Evolutionary conservation across 345 rosid genomes (phyloP).

Genomic region (Eucalyptus erythrocorys): DNA sequence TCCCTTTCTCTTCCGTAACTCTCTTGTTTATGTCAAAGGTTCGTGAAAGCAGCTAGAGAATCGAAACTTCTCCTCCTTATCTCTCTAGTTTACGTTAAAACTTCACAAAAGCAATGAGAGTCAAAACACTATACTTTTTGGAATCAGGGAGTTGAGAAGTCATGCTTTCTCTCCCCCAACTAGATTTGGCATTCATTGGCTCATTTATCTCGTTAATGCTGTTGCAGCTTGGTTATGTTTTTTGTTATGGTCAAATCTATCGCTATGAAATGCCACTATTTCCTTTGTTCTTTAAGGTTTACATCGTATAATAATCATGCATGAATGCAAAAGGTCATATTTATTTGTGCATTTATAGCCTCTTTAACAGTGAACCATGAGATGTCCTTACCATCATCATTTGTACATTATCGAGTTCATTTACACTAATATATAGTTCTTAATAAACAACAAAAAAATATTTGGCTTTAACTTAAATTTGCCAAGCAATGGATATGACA

Average conservation of each 20-base stretch:
- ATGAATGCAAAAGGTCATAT: not conserved
- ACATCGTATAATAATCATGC: not conserved
- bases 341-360: not conserved
- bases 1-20: not conserved
- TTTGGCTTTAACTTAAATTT: not conserved
- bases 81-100: not conserved
- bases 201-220: not conserved
- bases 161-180: not conserved
- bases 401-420: not conserved
- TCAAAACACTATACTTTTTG: not conserved
- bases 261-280: not conserved
- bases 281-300: not conserved
- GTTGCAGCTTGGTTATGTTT: not conserved
- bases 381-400: not conserved
- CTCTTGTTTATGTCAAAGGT: not conserved
- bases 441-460: not conserved
- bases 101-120: rapidly evolving
- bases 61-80: not conserved
- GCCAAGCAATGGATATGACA: not conserved
- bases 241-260: not conserved
- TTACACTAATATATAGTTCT: not conserved
- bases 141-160: not conserved
- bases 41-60: not conserved
- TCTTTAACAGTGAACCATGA: not conserved
- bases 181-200: not conserved